Conservation (phyloP, 331 rosid genomes). For the Spiraea crenata region DNA sequence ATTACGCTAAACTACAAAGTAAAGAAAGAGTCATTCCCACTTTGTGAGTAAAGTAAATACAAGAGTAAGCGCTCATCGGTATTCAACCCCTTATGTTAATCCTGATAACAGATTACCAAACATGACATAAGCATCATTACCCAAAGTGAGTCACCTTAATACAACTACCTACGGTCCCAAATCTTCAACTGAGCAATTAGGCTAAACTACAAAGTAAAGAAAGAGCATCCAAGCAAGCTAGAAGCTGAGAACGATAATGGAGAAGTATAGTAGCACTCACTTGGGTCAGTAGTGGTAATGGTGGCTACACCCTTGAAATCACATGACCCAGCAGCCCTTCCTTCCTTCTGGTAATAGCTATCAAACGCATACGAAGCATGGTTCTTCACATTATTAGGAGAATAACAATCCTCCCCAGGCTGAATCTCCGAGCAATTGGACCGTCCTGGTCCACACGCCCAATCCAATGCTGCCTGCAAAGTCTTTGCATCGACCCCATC, state of each 20-base stretch:
- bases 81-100: no score
- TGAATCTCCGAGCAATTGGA: conserved; percentile 86
- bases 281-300: conserved; percentile 83
- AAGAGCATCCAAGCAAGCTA: conserved; percentile 3
- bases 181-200: conserved; percentile 16
- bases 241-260: neutral
- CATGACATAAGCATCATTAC: neutral
- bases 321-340: conserved; percentile 64
- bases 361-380: conserved; percentile 92
- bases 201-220: neutral
- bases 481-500: conserved; percentile 62
- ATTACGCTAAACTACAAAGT: conserved; percentile 4
- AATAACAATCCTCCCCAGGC: conserved; percentile 74
- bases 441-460: conserved; percentile 81
- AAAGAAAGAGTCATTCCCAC: neutral
- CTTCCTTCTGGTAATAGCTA: conserved; percentile 76
- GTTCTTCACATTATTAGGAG: conserved; percentile 73
- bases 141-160: conserved; percentile 10
- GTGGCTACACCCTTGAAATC: conserved; percentile 82
- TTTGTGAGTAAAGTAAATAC: no score
- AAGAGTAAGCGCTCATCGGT: no score
- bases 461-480: conserved; percentile 86
- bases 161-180: no score
- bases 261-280: conserved; percentile 41
- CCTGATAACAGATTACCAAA: no score